Evolutionary conservation across 2,329 filamentous ascomycete species (phyloP).

Genomic region (Ustulina deusta): DNA sequence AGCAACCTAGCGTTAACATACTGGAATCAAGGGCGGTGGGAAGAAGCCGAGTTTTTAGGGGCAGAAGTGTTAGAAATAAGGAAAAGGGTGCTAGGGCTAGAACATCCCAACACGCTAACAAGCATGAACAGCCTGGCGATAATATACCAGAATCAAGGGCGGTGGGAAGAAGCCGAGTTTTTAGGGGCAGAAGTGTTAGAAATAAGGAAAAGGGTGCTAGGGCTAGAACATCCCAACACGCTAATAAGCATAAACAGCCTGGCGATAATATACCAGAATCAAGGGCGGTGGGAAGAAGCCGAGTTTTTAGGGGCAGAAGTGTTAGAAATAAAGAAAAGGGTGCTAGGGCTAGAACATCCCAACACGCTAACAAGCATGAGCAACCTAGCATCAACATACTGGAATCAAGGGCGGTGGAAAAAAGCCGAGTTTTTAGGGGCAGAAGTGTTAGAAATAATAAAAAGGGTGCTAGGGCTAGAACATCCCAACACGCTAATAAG

Average conservation of each 20-base stretch:
- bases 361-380: not conserved
- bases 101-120: not conserved
- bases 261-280: not conserved
- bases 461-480: not conserved
- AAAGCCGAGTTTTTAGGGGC: not conserved
- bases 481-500: not conserved
- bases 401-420: not conserved
- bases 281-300: not conserved
- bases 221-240: not conserved
- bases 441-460: not conserved
- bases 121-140: not conserved
- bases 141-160: not conserved
- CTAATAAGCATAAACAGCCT: not conserved
- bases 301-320: not conserved
- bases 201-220: not conserved
- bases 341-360: constrained; percentile 6
- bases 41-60: constrained; percentile 7
- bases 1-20: constrained; percentile 14
- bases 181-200: not conserved
- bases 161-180: not conserved
- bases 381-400: not conserved
- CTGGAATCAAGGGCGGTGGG: not conserved
- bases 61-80: constrained; percentile 1
- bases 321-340: not conserved
- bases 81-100: not conserved